Evolutionary conservation across 2,329 filamentous ascomycete genomes (phyloP).

Genomic region (Fusarium tupiense): DNA sequence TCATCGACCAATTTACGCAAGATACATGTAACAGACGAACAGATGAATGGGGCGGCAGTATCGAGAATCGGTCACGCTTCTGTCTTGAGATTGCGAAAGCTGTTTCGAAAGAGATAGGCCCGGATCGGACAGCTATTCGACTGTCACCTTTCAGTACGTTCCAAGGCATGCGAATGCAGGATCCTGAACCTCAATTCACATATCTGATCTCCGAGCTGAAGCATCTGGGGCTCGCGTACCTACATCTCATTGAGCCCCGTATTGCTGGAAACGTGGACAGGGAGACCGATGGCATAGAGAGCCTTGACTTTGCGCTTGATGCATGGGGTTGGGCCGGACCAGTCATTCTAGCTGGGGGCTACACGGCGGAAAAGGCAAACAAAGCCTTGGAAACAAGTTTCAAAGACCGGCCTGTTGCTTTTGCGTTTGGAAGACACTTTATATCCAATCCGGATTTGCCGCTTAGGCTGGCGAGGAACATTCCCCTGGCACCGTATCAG

Average conservation of each 20-base stretch:
- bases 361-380: conserved; percentile 39
- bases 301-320: conserved; percentile 45
- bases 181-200: conserved; percentile 68
- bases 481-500: conserved; percentile 41
- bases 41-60: conserved; percentile 63
- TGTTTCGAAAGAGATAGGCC: conserved; percentile 55
- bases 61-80: conserved; percentile 59
- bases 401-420: conserved; percentile 42
- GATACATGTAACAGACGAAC: conserved; percentile 56
- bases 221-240: conserved; percentile 65
- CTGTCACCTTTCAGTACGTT: conserved; percentile 68
- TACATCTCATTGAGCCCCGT: conserved; percentile 69
- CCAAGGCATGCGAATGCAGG: conserved; percentile 70
- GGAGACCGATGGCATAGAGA: conserved; percentile 47
- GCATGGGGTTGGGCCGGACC: conserved; percentile 43
- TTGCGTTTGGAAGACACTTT: conserved; percentile 46
- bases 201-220: conserved; percentile 64
- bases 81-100: conserved; percentile 58
- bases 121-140: conserved; percentile 63
- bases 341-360: conserved; percentile 49
- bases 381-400: conserved; percentile 42
- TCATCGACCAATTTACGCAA: conserved; percentile 17
- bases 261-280: conserved; percentile 54
- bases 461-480: conserved; percentile 30
- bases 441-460: conserved; percentile 41